phyloP scores from a whole-genome alignment of 352 stramenopile species.

The Globisporangium middletonii region DNA sequence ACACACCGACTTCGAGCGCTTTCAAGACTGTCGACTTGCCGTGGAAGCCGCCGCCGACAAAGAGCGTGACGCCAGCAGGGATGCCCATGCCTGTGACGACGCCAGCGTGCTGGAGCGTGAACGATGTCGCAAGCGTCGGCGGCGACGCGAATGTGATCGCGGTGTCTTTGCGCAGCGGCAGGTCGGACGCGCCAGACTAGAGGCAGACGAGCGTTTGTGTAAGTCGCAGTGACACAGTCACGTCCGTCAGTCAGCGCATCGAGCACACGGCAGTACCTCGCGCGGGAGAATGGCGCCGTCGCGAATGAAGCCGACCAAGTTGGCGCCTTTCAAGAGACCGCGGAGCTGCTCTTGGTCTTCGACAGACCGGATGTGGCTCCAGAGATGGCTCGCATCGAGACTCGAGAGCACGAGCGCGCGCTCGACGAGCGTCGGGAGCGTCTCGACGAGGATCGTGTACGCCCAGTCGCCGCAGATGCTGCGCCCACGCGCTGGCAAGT shows the following conservation, averaged over 20 bases:
- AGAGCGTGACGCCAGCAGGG: conserved; percentile 90
- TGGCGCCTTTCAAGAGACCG: conserved; percentile 63
- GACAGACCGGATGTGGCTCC: conserved; percentile 85
- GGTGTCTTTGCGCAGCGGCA: conserved; percentile 30
- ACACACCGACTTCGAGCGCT: conserved; percentile 92
- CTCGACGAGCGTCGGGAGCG: conserved; percentile 82
- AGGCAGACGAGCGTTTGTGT: too few relatives aligned
- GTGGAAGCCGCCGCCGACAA: conserved; percentile 97
- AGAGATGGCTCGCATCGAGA: conserved; percentile 63
- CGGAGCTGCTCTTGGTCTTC: conserved; percentile 93
- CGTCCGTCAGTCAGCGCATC: too few relatives aligned
- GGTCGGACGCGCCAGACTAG: conserved; percentile 58
- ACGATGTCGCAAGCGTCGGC: conserved; percentile 64
- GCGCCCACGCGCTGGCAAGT: conserved; percentile 90
- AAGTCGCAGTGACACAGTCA: too few relatives aligned
- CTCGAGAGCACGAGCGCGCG: conserved; percentile 71
- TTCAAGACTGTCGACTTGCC: conserved; percentile 96
- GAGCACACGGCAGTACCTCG: conserved; percentile 19
- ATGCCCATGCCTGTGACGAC: conserved; percentile 92
- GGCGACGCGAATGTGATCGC: conserved; percentile 86
- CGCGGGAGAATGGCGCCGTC: conserved; percentile 92
- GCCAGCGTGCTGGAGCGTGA: conserved; percentile 85
- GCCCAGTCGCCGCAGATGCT: conserved; percentile 93
- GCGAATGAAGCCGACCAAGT: conserved; percentile 90
- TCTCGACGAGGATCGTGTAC: conserved; percentile 88